Evolutionary conservation across 2,329 filamentous ascomycete genomes (phyloP).

Genomic region (Hymenoscyphus fructigenus): DNA sequence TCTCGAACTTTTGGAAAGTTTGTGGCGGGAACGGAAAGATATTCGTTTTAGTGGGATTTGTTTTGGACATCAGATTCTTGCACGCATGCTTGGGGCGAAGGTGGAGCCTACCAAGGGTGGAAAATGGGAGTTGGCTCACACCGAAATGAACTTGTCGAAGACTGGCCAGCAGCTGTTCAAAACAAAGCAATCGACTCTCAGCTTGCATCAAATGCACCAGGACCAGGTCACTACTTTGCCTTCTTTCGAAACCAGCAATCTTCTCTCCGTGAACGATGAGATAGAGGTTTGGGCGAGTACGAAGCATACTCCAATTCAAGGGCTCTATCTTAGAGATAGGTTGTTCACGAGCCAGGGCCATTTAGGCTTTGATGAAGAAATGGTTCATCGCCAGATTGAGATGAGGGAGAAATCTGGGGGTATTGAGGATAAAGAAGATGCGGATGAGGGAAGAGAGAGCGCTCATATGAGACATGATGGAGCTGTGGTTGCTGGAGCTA

Average conservation of each 20-base stretch:
- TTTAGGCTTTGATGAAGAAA: slow-evolving; percentile 46
- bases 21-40: slow-evolving; percentile 51
- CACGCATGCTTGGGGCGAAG: slow-evolving; percentile 42
- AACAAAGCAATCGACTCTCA: slow-evolving; percentile 25
- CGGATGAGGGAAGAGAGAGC: slow-evolving; percentile 39
- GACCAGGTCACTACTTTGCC: slow-evolving; percentile 35
- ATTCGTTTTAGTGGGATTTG: slow-evolving; percentile 50
- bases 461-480: slow-evolving; percentile 43
- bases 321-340: slow-evolving; percentile 44
- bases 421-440: slow-evolving; percentile 41
- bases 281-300: too few species aligned
- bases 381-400: slow-evolving; percentile 46
- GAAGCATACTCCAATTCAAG: slow-evolving; percentile 37
- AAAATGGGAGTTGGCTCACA: slow-evolving; percentile 49
- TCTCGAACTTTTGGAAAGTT: slow-evolving; percentile 46
- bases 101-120: slow-evolving; percentile 39
- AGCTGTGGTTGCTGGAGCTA: slow-evolving; percentile 39
- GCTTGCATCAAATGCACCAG: slow-evolving; percentile 48
- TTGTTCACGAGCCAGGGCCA: slow-evolving; percentile 49
- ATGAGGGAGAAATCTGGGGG: slow-evolving; percentile 43
- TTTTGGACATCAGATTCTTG: slow-evolving; percentile 49
- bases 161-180: slow-evolving; percentile 44
- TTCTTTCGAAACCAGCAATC: neutral
- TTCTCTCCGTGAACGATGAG: too few species aligned
- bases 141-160: slow-evolving; percentile 40